Percentiles rank a stretch among this genome's conserved stretches.
Conservation (phyloP, 2,329 filamentous ascomycete species). For the Plectosphaerella cucumerina region DNA sequence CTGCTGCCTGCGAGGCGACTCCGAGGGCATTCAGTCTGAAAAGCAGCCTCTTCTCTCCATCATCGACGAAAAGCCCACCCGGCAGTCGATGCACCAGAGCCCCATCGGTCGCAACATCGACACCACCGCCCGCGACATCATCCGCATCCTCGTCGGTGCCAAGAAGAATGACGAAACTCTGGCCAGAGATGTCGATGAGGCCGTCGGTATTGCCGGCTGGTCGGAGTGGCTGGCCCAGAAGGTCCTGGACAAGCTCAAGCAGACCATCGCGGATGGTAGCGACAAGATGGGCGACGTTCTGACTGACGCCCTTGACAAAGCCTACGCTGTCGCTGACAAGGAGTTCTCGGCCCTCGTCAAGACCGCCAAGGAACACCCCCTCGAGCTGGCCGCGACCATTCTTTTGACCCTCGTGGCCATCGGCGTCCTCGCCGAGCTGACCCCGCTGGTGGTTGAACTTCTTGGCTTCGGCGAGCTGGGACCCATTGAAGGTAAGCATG, state of each 20-base stretch:
- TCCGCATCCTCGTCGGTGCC: slow-evolving; percentile 5
- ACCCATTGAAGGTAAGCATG: not conserved
- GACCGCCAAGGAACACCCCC: slow-evolving; percentile 2
- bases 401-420: slow-evolving; percentile 8
- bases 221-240: slow-evolving; percentile 7
- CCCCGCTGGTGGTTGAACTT: slow-evolving; percentile 9
- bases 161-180: slow-evolving; percentile 4
- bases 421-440: slow-evolving; percentile 6
- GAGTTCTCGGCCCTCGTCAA: not conserved
- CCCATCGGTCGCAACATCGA: no score
- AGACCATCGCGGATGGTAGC: slow-evolving; percentile 3
- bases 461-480: slow-evolving; percentile 10
- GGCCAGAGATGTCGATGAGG: slow-evolving; percentile 1
- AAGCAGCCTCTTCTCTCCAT: no score
- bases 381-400: not conserved
- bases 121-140: slow-evolving; percentile 2
- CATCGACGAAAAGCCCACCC: no score
- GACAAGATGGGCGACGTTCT: slow-evolving; percentile 6
- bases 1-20: no score
- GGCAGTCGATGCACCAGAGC: no score
- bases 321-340: not conserved
- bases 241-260: slow-evolving; percentile 6
- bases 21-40: no score
- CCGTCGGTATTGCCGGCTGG: slow-evolving; percentile 6
- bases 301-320: slow-evolving; percentile 5